phyloP scores from a whole-genome alignment of 768 basidiomycete species.

The Russula compacta region DNA sequence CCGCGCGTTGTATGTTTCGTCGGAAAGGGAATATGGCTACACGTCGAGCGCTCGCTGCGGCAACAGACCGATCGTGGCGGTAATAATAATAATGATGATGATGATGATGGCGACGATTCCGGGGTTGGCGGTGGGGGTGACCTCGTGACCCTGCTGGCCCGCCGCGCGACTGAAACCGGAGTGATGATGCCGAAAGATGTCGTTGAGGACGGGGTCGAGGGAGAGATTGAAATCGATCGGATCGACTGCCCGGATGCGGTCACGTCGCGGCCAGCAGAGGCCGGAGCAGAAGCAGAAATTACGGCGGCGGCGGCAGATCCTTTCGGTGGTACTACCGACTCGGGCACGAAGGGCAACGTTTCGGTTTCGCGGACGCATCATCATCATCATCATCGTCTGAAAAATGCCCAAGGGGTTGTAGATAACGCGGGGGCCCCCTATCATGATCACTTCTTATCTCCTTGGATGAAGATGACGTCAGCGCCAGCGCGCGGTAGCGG shows the following conservation, averaged over 20 bases:
- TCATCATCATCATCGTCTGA: too few relatives aligned
- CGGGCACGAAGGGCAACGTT: too few relatives aligned
- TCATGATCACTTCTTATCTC: too few relatives aligned
- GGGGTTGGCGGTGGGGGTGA: background rate
- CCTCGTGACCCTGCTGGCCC: too few relatives aligned
- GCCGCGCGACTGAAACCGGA: background rate
- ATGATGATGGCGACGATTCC: background rate
- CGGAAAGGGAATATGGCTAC: conserved; percentile 57
- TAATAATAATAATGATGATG: background rate
- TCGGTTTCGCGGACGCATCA: too few relatives aligned
- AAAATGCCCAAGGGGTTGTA: too few relatives aligned
- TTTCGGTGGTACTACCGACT: background rate
- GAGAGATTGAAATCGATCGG: too few relatives aligned
- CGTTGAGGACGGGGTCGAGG: too few relatives aligned
- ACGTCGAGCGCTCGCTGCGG: conserved; percentile 27
- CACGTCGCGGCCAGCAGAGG: background rate
- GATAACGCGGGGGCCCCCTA: background rate
- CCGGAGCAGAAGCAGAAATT: background rate
- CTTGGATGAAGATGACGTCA: too few relatives aligned
- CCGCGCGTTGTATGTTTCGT: conserved; percentile 73
- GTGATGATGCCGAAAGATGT: background rate
- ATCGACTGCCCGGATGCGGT: too few relatives aligned
- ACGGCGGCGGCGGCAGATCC: too few relatives aligned
- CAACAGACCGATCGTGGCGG: background rate
- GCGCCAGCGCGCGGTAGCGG: too few relatives aligned